Conservation (phyloP, 345 rosid genomes). For the Balakata baccata region DNA sequence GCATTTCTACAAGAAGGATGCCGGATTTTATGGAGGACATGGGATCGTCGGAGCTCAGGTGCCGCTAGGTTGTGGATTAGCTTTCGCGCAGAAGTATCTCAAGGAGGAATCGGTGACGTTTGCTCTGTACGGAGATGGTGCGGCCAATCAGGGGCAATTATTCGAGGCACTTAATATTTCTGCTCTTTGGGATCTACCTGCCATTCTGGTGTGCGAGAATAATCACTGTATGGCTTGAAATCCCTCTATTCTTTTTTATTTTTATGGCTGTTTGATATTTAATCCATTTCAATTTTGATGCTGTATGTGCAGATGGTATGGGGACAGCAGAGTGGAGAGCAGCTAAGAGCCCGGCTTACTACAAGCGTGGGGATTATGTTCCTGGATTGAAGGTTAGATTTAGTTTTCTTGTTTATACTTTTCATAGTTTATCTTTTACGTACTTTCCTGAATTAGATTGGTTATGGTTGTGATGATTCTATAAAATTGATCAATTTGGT, state of each 20-base stretch:
- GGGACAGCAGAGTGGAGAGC: constrained; percentile 99
- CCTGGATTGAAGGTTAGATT: constrained; percentile 82
- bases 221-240: constrained; percentile 63
- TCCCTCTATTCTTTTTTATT: not conserved
- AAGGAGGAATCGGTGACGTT: constrained; percentile 87
- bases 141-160: constrained; percentile 96
- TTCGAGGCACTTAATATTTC: constrained; percentile 89
- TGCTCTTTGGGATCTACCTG: constrained; percentile 97
- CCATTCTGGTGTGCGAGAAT: constrained; percentile 89
- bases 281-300: constrained; percentile 11
- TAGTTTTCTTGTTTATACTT: not conserved
- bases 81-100: constrained; percentile 87
- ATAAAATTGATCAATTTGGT: not conserved
- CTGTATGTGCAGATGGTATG: constrained; percentile 72
- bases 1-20: constrained; percentile 91
- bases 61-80: constrained; percentile 87
- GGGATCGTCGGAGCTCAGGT: constrained; percentile 98
- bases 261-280: constrained; percentile 2
- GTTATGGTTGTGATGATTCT: not conserved
- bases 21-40: constrained; percentile 91
- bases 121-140: constrained; percentile 90
- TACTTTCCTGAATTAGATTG: not conserved
- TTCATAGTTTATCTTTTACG: not conserved
- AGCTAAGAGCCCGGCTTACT: constrained; percentile 81
- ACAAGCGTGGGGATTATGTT: constrained; percentile 97